A percentile compares a stretch with the other conserved stretches of the same genome.
Conservation (phyloP, 2,329 filamentous ascomycete species). For the Ramichloridium luteum region DNA sequence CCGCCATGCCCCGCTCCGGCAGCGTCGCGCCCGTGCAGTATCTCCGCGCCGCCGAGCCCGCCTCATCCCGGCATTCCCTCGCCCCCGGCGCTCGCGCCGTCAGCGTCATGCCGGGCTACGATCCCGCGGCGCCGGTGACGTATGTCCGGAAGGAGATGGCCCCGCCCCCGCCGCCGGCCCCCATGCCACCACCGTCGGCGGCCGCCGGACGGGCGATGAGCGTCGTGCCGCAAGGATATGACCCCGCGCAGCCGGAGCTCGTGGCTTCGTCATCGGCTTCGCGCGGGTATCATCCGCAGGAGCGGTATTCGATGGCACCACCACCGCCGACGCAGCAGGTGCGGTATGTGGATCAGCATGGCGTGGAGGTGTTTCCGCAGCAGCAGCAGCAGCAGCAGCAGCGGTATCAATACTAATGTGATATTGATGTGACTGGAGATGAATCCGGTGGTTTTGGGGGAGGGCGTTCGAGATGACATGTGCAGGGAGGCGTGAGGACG, state of each 20-base stretch:
- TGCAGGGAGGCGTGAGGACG: too few relatives aligned
- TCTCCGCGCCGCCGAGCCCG: slow-evolving; percentile 7
- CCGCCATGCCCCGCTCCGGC: slow-evolving; percentile 15
- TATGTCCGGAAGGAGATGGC: not conserved
- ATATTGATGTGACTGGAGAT: too few relatives aligned
- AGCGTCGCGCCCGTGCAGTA: slow-evolving; percentile 32
- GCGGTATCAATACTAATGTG: too few relatives aligned
- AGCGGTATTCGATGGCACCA: slow-evolving; percentile 12
- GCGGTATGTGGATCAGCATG: slow-evolving; percentile 32
- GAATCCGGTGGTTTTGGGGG: too few relatives aligned
- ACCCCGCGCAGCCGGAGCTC: not conserved
- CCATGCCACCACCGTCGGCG: too few relatives aligned
- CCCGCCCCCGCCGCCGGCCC: not conserved
- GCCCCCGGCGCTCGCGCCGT: slow-evolving; percentile 21
- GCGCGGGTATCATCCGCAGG: too few relatives aligned
- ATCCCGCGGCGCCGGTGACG: not conserved
- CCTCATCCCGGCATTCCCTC: slow-evolving; percentile 4
- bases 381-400: too few relatives aligned
- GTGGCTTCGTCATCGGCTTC: too few relatives aligned
- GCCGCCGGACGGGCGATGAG: too few relatives aligned
- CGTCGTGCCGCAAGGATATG: not conserved
- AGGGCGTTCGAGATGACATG: too few relatives aligned
- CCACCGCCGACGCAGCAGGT: slow-evolving; percentile 14
- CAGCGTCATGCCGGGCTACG: slow-evolving; percentile 28
- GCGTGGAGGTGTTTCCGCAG: slow-evolving; percentile 20